Conservation (phyloP, 2,329 filamentous ascomycete genomes). For the Alternaria metachromatica region DNA sequence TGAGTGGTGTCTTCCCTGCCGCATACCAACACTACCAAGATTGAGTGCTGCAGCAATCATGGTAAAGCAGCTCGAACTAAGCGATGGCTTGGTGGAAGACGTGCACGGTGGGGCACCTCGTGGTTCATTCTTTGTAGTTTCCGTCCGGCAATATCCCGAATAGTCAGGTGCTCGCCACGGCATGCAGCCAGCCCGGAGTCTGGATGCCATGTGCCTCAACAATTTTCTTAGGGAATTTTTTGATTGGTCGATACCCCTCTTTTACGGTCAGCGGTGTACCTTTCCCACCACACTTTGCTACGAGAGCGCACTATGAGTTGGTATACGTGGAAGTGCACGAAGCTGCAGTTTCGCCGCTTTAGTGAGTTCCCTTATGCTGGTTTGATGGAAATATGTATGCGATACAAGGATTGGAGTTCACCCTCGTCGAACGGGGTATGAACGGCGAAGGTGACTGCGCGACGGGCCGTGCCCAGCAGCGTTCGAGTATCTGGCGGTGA, state of each 20-base stretch:
- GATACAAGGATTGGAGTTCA: conserved; percentile 1
- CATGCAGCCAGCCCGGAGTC: conserved; percentile 33
- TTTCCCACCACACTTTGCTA: conserved; percentile 26
- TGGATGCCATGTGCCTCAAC: conserved; percentile 37
- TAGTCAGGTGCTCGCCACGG: conserved; percentile 42
- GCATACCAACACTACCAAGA: conserved; percentile 3
- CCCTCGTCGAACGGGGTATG: conserved; percentile 2
- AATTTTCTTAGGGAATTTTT: conserved; percentile 32
- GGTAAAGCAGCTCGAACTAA: background rate
- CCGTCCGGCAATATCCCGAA: conserved; percentile 21
- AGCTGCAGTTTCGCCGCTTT: conserved; percentile 8
- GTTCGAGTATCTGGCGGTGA: conserved; percentile 29
- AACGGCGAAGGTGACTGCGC: conserved; percentile 10
- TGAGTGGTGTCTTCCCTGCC: conserved; percentile 19
- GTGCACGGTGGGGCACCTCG: conserved; percentile 18
- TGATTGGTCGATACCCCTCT: conserved; percentile 37
- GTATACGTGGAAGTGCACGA: conserved; percentile 25
- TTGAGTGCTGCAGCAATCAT: conserved; percentile 1
- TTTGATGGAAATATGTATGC: conserved; percentile 6
- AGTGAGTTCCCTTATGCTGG: background rate
- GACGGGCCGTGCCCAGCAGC: conserved; percentile 15
- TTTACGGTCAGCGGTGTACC: conserved; percentile 36
- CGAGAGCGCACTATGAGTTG: conserved; percentile 39
- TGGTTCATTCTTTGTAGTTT: conserved; percentile 23
- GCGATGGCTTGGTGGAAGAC: conserved; percentile 9